Conservation (phyloP, 108 stramenopile species). For the Skeletonema costatum region DNA sequence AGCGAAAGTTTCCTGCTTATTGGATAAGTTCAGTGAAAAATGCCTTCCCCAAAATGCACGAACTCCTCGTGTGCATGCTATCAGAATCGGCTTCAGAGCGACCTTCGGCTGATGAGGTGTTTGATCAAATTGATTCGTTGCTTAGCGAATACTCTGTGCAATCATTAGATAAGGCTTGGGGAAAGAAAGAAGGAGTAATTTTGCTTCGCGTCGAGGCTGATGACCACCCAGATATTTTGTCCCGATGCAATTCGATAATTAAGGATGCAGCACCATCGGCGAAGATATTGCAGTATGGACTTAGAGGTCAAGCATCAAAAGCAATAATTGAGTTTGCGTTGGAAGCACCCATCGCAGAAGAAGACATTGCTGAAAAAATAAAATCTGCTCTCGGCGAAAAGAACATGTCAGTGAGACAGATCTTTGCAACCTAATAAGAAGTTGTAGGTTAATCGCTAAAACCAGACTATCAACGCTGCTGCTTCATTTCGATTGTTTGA, state of each 20-base stretch:
- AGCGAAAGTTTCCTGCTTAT: constrained; percentile 57
- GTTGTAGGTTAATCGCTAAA: neutral
- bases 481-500: too few species aligned
- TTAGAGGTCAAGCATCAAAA: constrained; percentile 64
- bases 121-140: constrained; percentile 58
- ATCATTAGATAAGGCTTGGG: constrained; percentile 68
- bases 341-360: constrained; percentile 24
- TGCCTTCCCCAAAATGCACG: constrained; percentile 63
- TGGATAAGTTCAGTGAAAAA: constrained; percentile 56
- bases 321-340: constrained; percentile 69
- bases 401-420: constrained; percentile 27
- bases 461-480: neutral
- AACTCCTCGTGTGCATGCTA: constrained; percentile 71
- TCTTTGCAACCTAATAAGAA: constrained; percentile 9
- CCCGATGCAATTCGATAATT: constrained; percentile 61
- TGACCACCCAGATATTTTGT: constrained; percentile 64
- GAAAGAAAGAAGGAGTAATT: constrained; percentile 55
- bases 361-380: constrained; percentile 23
- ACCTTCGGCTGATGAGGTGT: constrained; percentile 65
- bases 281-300: constrained; percentile 79
- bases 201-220: constrained; percentile 76
- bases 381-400: constrained; percentile 15
- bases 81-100: constrained; percentile 61
- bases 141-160: constrained; percentile 72
- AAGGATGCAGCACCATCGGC: constrained; percentile 56